These are phyloP conservation scores for Solanum phureja DNA, from an alignment of 257 asterid genomes.

Conservation along the genomic window DNA sequence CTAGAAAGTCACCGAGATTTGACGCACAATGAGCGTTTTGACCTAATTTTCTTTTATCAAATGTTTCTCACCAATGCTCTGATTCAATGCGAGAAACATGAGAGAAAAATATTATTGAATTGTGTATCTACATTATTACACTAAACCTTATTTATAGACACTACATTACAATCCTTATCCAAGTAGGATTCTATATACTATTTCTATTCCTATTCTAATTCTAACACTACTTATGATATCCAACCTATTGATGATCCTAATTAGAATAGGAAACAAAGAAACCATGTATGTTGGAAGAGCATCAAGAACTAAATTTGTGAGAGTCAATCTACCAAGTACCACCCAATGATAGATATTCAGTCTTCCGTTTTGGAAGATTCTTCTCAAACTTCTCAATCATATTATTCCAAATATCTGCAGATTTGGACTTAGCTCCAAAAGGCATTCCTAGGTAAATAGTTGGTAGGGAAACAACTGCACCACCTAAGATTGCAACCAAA, in stretches of 20 bases:
- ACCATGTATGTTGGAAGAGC: not conserved
- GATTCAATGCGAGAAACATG: not conserved
- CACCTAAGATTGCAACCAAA: not conserved
- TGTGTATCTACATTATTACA: not conserved
- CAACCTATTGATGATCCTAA: not conserved
- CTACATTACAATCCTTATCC: not conserved
- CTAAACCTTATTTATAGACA: not conserved
- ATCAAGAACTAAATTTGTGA: not conserved
- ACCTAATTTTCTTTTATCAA: not conserved
- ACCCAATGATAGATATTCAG: not conserved
- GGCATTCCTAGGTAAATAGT: not conserved
- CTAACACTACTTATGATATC: not conserved
- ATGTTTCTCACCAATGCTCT: not conserved
- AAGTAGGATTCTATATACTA: not conserved
- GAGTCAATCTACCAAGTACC: not conserved
- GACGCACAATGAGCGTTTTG: not conserved
- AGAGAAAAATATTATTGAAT: not conserved
- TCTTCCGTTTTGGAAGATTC: not conserved
- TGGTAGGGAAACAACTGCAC: not conserved
- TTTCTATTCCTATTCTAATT: not conserved
- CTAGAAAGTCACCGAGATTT: not conserved
- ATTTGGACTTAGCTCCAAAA: not conserved
- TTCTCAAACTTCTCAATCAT: not conserved
- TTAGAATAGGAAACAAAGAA: not conserved
- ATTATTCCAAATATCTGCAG: not conserved